Evolutionary conservation across 2,329 filamentous ascomycete species (phyloP).

Genomic region (Stagonosporopsis vannaccii): DNA sequence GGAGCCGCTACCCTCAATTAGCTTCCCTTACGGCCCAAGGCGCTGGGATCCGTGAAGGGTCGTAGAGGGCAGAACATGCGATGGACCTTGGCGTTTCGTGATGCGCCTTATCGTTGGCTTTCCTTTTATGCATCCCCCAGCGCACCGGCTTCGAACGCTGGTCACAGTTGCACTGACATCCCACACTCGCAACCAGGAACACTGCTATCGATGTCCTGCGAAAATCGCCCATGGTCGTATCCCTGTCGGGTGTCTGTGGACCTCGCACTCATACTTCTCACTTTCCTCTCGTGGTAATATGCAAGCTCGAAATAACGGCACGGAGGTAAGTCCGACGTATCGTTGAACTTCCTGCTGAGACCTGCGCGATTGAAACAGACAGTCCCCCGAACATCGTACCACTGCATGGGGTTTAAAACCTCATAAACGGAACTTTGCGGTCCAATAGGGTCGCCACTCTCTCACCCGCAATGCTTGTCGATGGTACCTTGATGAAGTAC

Average conservation of each 20-base stretch:
- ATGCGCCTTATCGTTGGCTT: constrained; percentile 7
- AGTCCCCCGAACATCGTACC: background rate
- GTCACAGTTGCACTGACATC: background rate
- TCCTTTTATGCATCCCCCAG: constrained; percentile 1
- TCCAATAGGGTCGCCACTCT: background rate
- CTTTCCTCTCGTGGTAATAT: background rate
- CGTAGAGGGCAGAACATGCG: background rate
- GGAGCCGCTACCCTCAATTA: background rate
- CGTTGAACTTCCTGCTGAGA: constrained; percentile 2
- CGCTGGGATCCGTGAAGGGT: background rate
- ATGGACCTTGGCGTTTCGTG: background rate
- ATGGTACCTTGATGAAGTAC: constrained; percentile 5
- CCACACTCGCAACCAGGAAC: background rate
- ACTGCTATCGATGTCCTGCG: background rate
- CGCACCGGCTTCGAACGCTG: background rate
- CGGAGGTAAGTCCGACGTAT: constrained; percentile 6
- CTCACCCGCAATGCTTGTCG: background rate
- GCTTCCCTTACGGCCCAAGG: background rate
- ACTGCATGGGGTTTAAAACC: background rate
- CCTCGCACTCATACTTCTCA: background rate
- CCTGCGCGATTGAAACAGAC: background rate
- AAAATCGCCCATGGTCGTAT: background rate
- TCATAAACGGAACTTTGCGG: background rate
- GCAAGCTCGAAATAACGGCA: constrained; percentile 5
- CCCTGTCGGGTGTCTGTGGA: background rate